Evolutionary conservation across 73 alveolate species (phyloP), one percentile per base, ranked within the genome.

Genomic region (Stentor roeselii): DNA sequence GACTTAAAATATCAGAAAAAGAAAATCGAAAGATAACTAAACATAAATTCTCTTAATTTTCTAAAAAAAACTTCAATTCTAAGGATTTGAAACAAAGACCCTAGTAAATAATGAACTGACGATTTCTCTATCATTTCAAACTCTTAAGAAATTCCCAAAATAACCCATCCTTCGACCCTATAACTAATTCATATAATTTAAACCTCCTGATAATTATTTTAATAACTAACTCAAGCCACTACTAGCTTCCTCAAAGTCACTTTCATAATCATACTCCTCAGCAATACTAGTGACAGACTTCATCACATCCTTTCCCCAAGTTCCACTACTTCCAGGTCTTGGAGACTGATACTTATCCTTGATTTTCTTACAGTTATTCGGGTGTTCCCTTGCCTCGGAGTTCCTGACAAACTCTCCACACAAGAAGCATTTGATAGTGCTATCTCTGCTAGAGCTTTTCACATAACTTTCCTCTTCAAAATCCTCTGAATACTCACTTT

Each of bases 231-330:
- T 67, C 14, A 21, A 30, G 11, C 80, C 34, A 0, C 34, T 40
- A 67, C 80, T 67, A 21, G 15, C 37, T 1, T 67, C 80, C 34
- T 67, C 80, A 67, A 67, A 67, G 37, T 67, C 80, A 32, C 80
- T 67, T n/a, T n/a, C n/a, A n/a, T n/a, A n/a, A 40, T 67, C 80
- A 67, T 67, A 67, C 37, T 30, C 80, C 34, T 67, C 80, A 21
- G 37, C 80, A 2, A 67, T 67, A 32, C 80, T 67, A 40, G 37
- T 67, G 1, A 67, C 80, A 27, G 80, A 67, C 34, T 67, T 67
- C 42, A 32, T 67, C 14, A 34, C n/a, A 21, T 67, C 80, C 34
- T 34, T 67, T 50, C 67, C 67, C 80, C 80, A 67, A 21, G 41
- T 32, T 30, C 34, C 80, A 27, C 41, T 11, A 2, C 80, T 67